Percentiles rank a stretch among this genome's conserved stretches.
Conservation (phyloP, 176 grass and related monocot species). For the Triticum dicoccoides region DNA sequence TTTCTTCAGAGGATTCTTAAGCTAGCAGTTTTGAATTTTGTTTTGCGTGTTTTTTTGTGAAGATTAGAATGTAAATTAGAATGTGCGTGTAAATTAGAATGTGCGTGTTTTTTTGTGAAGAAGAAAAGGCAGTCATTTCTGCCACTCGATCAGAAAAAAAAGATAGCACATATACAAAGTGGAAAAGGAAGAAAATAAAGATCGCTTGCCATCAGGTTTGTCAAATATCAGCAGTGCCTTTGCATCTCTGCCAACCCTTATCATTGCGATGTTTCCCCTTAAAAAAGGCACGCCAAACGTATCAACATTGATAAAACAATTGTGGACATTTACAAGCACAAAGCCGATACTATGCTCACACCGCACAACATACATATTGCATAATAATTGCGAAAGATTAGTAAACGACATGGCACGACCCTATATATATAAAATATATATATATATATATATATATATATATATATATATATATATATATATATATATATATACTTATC, state of each 20-base stretch:
- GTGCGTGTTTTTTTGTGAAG: not conserved
- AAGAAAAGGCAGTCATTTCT: not conserved
- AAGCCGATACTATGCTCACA: not conserved
- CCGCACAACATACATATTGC: conserved; percentile 15
- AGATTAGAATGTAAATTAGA: no score
- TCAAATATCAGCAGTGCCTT: not conserved
- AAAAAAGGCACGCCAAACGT: not conserved
- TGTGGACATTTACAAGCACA: conserved; percentile 24
- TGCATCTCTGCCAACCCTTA: not conserved
- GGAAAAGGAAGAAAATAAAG: not conserved
- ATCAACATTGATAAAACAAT: conserved; percentile 28
- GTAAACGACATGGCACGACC: not conserved
- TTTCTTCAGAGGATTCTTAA: not conserved
- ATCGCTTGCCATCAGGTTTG: not conserved
- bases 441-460: no score
- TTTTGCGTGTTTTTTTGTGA: not conserved
- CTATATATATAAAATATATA: not conserved
- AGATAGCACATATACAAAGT: not conserved
- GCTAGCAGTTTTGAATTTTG: not conserved
- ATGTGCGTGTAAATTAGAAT: not conserved
- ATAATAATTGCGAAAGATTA: not conserved
- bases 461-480: no score
- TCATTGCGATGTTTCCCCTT: not conserved
- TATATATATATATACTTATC: conserved; percentile 7
- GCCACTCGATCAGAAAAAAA: not conserved